phyloP scores from a whole-genome alignment of 225 moss, liverwort and hornwort genomes.

The Ulota crispa region DNA sequence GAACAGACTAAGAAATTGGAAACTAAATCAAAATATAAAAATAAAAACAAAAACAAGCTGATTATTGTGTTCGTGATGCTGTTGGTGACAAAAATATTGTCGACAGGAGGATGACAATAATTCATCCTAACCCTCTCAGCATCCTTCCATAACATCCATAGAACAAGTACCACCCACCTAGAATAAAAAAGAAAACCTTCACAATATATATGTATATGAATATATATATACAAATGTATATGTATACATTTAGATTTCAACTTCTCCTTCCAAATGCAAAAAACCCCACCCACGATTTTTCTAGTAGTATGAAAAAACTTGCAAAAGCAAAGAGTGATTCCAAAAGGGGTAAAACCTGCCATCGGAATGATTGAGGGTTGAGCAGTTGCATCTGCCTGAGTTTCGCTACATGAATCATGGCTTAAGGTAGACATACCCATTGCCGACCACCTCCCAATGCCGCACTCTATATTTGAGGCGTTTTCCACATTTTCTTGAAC shows the following conservation, averaged over 20 bases:
- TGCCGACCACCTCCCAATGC: too few species aligned
- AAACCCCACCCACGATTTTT: slow-evolving; percentile 7
- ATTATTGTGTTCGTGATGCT: slow-evolving; percentile 10
- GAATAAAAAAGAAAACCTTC: slow-evolving; percentile 6
- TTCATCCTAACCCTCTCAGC: slow-evolving; percentile 21
- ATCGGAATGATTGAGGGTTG: neutral
- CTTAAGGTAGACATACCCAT: neutral
- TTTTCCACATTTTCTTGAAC: too few species aligned
- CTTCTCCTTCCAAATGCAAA: slow-evolving; percentile 27
- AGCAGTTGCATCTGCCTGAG: slow-evolving; percentile 4
- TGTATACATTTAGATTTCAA: neutral
- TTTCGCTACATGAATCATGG: neutral
- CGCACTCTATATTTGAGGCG: too few species aligned
- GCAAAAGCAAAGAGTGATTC: neutral
- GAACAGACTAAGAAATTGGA: neutral
- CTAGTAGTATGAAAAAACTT: slow-evolving; percentile 28
- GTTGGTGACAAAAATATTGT: slow-evolving; percentile 8
- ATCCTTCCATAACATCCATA: slow-evolving; percentile 16
- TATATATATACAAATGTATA: neutral
- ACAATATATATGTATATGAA: neutral
- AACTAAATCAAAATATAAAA: neutral
- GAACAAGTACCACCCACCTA: slow-evolving; percentile 13
- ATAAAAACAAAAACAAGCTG: neutral
- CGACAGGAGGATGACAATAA: slow-evolving; percentile 18
- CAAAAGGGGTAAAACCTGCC: slow-evolving; percentile 11